Percentiles rank a stretch among this genome's conserved stretches.
Conservation (phyloP, 2,329 filamentous ascomycete species). For the Aspergillus transmontanensis region DNA sequence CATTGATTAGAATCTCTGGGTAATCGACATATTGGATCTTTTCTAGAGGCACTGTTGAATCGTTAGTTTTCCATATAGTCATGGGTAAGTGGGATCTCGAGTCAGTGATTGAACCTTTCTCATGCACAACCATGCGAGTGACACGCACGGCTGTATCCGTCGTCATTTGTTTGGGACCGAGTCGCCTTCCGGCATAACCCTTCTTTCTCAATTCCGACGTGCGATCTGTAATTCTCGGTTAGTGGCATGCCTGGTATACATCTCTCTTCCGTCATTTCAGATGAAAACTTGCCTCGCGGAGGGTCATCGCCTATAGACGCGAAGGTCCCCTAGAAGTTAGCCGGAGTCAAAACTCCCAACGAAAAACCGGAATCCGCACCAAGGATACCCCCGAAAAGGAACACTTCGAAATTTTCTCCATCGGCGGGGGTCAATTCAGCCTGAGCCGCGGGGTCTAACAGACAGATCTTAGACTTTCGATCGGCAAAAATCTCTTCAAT, state of each 20-base stretch:
- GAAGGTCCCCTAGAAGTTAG: conserved; percentile 9
- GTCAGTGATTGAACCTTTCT: conserved; percentile 62
- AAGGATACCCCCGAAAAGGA: conserved; percentile 93
- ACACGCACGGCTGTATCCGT: conserved; percentile 96
- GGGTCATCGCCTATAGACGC: conserved; percentile 80
- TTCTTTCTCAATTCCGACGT: conserved; percentile 95
- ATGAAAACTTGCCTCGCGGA: conserved; percentile 70
- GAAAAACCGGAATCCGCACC: conserved; percentile 57
- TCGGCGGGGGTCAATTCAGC: conserved; percentile 84
- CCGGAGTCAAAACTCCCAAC: neutral
- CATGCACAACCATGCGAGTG: conserved; percentile 83
- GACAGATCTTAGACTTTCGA: conserved; percentile 76
- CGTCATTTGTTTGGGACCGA: conserved; percentile 96
- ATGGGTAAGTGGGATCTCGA: neutral
- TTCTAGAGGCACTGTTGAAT: conserved; percentile 68
- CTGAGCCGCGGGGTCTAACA: conserved; percentile 82
- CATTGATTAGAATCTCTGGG: conserved; percentile 85
- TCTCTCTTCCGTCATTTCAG: neutral
- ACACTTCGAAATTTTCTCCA: conserved; percentile 80
- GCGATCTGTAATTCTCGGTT: conserved; percentile 75
- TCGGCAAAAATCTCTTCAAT: conserved; percentile 80
- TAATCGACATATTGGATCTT: conserved; percentile 82
- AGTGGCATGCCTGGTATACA: conserved; percentile 1
- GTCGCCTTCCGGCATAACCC: conserved; percentile 81
- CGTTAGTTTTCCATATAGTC: conserved; percentile 11